Conservation (phyloP, 805 yeast species). For the Starmerella roubikii region DNA sequence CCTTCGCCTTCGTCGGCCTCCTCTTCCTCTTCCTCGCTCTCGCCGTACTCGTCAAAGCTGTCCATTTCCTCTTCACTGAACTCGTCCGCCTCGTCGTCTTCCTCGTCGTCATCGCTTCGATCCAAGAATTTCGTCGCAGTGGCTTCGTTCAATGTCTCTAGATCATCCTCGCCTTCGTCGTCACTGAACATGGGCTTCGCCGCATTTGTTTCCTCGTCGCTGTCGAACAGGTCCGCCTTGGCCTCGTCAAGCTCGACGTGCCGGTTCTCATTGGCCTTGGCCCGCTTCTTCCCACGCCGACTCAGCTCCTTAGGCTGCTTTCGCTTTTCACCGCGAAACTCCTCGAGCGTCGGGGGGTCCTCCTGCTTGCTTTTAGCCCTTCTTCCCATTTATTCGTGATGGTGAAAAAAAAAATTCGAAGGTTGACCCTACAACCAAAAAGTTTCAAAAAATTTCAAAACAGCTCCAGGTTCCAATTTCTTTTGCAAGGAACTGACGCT, state of each 20-base stretch:
- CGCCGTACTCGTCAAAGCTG: constrained; percentile 20
- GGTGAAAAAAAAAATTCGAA: too few species aligned
- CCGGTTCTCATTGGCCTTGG: constrained; percentile 15
- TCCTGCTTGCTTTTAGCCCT: constrained; percentile 87
- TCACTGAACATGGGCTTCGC: constrained; percentile 68
- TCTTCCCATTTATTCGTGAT: constrained; percentile 56
- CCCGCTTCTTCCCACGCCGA: constrained; percentile 22
- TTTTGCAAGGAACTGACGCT: too few species aligned
- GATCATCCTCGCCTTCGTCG: constrained; percentile 50
- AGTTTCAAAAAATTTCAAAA: too few species aligned
- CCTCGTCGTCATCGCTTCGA: constrained; percentile 12
- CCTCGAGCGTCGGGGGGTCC: constrained; percentile 79
- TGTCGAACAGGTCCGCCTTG: constrained; percentile 39
- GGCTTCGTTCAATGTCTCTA: constrained; percentile 23
- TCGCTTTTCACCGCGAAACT: constrained; percentile 37
- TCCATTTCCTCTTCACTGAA: constrained; percentile 16
- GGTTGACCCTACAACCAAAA: too few species aligned
- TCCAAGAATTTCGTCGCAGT: constrained; percentile 21
- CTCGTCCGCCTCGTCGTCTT: constrained; percentile 14
- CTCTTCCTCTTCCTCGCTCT: constrained; percentile 17
- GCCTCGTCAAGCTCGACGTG: constrained; percentile 42
- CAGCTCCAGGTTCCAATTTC: too few species aligned
- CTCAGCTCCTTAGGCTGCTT: constrained; percentile 18
- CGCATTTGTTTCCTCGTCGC: constrained; percentile 39
- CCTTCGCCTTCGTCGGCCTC: constrained; percentile 15